Percentiles rank a stretch among this genome's conserved stretches.
These are phyloP conservation scores for Phytomonas francai DNA, from an alignment of 208 protist genomes.

Conservation along the genomic window DNA sequence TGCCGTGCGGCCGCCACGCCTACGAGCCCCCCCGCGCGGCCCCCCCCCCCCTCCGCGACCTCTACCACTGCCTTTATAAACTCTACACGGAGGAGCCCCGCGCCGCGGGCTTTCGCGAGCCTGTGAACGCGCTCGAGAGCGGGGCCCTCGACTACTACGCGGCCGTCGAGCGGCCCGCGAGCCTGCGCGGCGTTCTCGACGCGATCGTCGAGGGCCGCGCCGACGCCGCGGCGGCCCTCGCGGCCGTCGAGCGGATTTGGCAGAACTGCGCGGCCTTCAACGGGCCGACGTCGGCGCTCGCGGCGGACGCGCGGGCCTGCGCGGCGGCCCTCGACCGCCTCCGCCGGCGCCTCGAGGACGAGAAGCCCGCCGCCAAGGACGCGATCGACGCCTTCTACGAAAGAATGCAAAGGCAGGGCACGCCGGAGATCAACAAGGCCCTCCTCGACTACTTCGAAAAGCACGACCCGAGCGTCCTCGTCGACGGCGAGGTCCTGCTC, in stretches of 20 bases:
- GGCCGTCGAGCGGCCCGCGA: constrained; percentile 51
- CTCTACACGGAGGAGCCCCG: constrained; percentile 66
- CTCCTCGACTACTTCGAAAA: constrained; percentile 39
- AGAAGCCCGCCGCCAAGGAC: constrained; percentile 28
- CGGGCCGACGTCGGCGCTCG: constrained; percentile 37
- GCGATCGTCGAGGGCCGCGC: constrained; percentile 33
- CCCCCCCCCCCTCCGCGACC: constrained; percentile 41
- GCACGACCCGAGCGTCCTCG: constrained; percentile 39
- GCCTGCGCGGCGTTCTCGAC: constrained; percentile 55
- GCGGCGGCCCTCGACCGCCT: constrained; percentile 28
- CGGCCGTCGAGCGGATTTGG: constrained; percentile 71
- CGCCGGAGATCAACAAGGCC: constrained; percentile 24
- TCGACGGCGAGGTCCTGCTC: constrained; percentile 38
- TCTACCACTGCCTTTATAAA: constrained; percentile 75
- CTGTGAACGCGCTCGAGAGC: constrained; percentile 65
- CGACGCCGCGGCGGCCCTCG: constrained; percentile 46
- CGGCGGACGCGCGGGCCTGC: constrained; percentile 39
- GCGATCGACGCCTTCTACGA: constrained; percentile 46
- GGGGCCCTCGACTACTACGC: constrained; percentile 70
- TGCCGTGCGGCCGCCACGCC: constrained; percentile 58
- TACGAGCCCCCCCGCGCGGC: constrained; percentile 30
- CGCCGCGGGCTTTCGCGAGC: constrained; percentile 60
- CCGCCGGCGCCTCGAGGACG: constrained; percentile 28
- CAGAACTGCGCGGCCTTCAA: constrained; percentile 67
- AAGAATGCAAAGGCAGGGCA: constrained; percentile 24